These are phyloP conservation scores for Mycena epipterygia DNA, from an alignment of 768 basidiomycete species.

Conservation along the genomic window DNA sequence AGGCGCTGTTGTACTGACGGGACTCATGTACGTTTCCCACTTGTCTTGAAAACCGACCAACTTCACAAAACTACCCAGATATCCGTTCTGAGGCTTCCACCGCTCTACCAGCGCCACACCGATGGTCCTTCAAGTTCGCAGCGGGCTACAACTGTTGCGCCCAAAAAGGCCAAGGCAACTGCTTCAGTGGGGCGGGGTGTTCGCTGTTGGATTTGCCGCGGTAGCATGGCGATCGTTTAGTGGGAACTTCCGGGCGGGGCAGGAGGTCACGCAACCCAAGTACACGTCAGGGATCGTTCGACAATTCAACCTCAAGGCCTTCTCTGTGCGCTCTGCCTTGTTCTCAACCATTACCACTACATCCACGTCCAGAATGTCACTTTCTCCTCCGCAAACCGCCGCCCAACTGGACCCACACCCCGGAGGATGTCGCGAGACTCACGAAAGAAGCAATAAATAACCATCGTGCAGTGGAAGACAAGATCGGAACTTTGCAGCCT, in stretches of 20 bases:
- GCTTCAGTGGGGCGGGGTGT: constrained; percentile 54
- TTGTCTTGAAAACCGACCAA: background rate
- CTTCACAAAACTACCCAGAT: background rate
- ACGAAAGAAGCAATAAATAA: constrained; percentile 72
- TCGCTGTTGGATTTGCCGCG: constrained; percentile 57
- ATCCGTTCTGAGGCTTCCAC: background rate
- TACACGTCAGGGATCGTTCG: constrained; percentile 26
- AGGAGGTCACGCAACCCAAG: constrained; percentile 27
- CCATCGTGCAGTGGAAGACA: constrained; percentile 68
- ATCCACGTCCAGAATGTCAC: constrained; percentile 54
- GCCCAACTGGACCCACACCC: constrained; percentile 75
- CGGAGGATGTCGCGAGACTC: constrained; percentile 68
- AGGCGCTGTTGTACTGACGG: background rate
- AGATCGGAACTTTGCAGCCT: constrained; percentile 68
- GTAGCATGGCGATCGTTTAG: constrained; percentile 54
- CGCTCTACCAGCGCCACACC: background rate
- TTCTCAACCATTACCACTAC: constrained; percentile 47
- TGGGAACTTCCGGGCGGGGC: constrained; percentile 51
- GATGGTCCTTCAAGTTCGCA: constrained; percentile 28
- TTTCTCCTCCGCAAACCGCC: constrained; percentile 77
- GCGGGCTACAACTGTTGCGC: constrained; percentile 18
- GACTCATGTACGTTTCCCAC: background rate
- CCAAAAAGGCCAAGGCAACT: constrained; percentile 25
- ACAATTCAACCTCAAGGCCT: constrained; percentile 39
- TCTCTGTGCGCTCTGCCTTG: constrained; percentile 46